Evolutionary conservation across 2,329 filamentous ascomycete species (phyloP).

Genomic region (Aspergillus puulaauensis): DNA sequence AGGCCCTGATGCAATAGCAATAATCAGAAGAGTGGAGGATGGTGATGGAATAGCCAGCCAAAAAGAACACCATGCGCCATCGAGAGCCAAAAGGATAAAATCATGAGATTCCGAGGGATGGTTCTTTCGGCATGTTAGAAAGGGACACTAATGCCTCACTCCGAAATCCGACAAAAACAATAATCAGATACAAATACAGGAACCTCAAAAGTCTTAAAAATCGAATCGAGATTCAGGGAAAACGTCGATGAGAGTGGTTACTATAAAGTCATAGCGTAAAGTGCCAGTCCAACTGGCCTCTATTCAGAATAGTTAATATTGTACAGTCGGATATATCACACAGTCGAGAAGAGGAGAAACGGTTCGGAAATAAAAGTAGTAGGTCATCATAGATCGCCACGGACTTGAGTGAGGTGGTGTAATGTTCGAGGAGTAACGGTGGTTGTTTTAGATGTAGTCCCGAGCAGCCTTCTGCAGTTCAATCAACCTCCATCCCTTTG

Average conservation of each 20-base stretch:
- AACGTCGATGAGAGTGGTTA: conserved; percentile 17
- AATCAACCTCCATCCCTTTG: conserved; percentile 93
- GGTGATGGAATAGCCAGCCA: conserved; percentile 10
- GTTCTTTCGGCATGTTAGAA: not conserved
- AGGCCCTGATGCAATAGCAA: conserved; percentile 22
- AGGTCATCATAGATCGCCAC: conserved; percentile 14
- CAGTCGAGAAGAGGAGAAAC: conserved; percentile 25
- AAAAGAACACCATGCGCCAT: conserved; percentile 23
- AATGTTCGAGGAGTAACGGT: not conserved
- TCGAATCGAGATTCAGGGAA: conserved; percentile 17
- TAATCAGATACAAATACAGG: conserved; percentile 16
- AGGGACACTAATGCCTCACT: not conserved
- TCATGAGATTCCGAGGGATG: not conserved
- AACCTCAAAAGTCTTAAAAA: not conserved
- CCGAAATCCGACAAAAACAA: not conserved
- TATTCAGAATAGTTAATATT: conserved; percentile 39
- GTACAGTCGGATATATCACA: conserved; percentile 37
- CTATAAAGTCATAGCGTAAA: conserved; percentile 30
- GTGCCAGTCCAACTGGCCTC: conserved; percentile 36
- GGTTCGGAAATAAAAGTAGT: conserved; percentile 1
- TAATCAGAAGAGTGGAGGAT: conserved; percentile 32
- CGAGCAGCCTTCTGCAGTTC: conserved; percentile 98
- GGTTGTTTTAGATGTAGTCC: conserved; percentile 69
- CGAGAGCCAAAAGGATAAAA: conserved; percentile 5
- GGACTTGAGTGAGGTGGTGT: conserved; percentile 15